Evolutionary conservation across 306 rosid species (phyloP).

Genomic region (Trifolium dubium): DNA sequence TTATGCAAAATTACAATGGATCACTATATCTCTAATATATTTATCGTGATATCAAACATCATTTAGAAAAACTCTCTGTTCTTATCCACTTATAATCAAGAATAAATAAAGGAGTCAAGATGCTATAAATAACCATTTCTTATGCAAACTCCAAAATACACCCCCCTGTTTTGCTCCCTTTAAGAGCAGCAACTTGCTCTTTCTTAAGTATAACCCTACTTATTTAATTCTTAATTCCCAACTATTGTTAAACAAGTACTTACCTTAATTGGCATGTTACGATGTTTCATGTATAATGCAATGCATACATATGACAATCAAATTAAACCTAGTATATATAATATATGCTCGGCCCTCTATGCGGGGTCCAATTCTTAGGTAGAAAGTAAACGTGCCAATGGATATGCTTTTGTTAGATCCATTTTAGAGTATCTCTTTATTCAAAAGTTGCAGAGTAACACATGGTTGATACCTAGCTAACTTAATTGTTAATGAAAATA

Average conservation of each 20-base stretch:
- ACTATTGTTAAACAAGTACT: slow-evolving; percentile 33
- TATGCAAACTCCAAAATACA: background rate
- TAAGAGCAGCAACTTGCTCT: slow-evolving; percentile 29
- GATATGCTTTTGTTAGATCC: slow-evolving; percentile 30
- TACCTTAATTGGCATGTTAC: slow-evolving; percentile 36
- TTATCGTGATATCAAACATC: no score
- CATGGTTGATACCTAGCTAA: background rate
- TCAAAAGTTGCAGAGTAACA: slow-evolving; percentile 12
- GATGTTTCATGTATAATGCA: slow-evolving; percentile 5
- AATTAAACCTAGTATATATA: background rate
- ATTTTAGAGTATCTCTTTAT: slow-evolving; percentile 34
- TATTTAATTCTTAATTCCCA: slow-evolving; percentile 38
- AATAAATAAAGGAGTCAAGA: background rate
- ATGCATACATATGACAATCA: background rate
- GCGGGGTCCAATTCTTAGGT: background rate
- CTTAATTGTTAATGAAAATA: slow-evolving; percentile 17
- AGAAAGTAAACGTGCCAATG: slow-evolving; percentile 13
- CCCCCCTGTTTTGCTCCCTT: slow-evolving; percentile 29
- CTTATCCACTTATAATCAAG: background rate
- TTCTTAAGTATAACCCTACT: background rate
- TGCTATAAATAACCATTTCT: background rate
- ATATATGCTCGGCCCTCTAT: slow-evolving; percentile 33
- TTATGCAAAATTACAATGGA: no score
- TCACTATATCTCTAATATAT: no score
- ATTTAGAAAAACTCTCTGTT: no score